phyloP scores from a whole-genome alignment of 2,329 filamentous ascomycete species.

The Fusarium nygamai region DNA sequence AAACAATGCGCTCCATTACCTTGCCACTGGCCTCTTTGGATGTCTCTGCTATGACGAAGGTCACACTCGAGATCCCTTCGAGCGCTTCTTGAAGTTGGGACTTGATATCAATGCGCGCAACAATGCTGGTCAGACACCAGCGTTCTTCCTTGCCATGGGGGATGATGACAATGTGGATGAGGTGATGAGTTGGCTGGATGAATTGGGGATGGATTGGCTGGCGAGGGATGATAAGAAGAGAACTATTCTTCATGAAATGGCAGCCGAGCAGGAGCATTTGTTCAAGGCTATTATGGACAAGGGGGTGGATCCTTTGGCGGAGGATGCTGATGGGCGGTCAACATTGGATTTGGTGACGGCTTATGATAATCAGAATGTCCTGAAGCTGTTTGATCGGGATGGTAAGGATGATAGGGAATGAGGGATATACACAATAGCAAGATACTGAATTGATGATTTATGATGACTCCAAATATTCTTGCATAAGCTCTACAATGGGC shows the following conservation, averaged over 20 bases:
- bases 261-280: neutral
- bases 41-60: neutral
- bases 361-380: neutral
- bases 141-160: constrained; percentile 5
- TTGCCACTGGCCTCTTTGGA: neutral
- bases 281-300: constrained; percentile 10
- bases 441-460: neutral
- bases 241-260: constrained; percentile 23
- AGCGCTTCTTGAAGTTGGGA: constrained; percentile 5
- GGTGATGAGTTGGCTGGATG: constrained; percentile 7
- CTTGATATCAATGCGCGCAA: constrained; percentile 30
- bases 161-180: neutral
- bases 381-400: constrained; percentile 20
- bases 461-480: too few species aligned
- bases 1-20: constrained; percentile 26
- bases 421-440: neutral
- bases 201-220: constrained; percentile 24
- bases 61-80: neutral
- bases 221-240: constrained; percentile 13
- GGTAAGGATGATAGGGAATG: neutral
- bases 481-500: too few species aligned
- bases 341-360: constrained; percentile 21
- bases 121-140: constrained; percentile 16
- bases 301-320: constrained; percentile 19
- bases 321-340: constrained; percentile 25